These are phyloP conservation scores for Aristolochia contorta DNA, from an alignment of 164 flowering plant species.

Conservation along the genomic window DNA sequence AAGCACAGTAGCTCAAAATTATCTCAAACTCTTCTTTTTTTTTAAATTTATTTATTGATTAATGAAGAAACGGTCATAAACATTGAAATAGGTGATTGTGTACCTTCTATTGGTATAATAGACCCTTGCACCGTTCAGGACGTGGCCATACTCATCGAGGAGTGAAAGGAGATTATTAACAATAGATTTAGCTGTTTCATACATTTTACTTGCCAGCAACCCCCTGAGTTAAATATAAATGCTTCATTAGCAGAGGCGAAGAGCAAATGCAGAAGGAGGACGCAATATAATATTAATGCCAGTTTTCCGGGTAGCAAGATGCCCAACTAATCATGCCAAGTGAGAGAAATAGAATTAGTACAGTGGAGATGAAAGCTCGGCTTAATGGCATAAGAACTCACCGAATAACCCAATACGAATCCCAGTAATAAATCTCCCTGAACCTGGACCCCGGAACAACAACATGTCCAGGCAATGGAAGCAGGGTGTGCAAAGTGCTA, in stretches of 20 bases:
- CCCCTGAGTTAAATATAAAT: constrained; percentile 44
- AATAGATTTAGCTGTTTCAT: constrained; percentile 73
- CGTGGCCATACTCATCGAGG: constrained; percentile 57
- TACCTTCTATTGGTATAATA: constrained; percentile 91
- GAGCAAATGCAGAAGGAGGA: too few species aligned
- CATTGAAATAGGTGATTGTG: not conserved
- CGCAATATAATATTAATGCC: too few species aligned
- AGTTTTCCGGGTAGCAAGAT: too few species aligned
- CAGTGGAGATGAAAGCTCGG: not conserved
- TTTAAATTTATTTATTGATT: too few species aligned
- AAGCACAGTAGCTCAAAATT: too few species aligned
- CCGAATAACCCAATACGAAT: constrained; percentile 93
- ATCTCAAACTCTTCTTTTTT: too few species aligned
- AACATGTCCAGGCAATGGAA: constrained; percentile 49
- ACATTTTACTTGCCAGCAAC: constrained; percentile 79
- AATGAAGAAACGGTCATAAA: not conserved
- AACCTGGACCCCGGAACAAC: constrained; percentile 82
- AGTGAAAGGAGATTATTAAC: constrained; percentile 63
- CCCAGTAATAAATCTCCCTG: constrained; percentile 94
- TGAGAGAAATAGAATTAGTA: too few species aligned
- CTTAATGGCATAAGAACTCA: constrained; percentile 7
- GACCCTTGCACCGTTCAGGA: constrained; percentile 75
- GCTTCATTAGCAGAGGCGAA: not conserved
- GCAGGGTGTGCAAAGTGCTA: constrained; percentile 62
- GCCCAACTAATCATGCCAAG: too few species aligned